Evolutionary conservation across 139 green algal genomes (phyloP).

Genomic region (Chlamydomonas sp.): DNA sequence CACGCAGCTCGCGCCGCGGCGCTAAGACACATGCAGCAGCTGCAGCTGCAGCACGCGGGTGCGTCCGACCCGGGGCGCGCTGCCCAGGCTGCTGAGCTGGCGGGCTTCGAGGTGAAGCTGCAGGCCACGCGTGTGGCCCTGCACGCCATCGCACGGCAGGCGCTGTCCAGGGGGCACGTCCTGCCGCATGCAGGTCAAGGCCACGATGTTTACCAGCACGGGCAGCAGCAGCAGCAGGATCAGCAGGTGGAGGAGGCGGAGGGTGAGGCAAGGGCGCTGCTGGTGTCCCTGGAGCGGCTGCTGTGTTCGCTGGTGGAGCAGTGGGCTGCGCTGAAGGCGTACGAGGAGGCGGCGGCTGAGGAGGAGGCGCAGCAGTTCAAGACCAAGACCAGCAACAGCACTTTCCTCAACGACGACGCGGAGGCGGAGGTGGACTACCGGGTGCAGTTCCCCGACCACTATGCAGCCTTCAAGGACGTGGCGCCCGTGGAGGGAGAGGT

Average conservation of each 20-base stretch:
- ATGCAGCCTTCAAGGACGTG: constrained; percentile 78
- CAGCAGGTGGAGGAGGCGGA: neutral
- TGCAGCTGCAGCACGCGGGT: neutral
- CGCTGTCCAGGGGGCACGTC: constrained; percentile 29
- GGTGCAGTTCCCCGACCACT: constrained; percentile 74
- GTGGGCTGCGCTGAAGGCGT: constrained; percentile 64
- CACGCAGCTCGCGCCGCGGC: constrained; percentile 12
- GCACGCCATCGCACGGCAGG: constrained; percentile 46
- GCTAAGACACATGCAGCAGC: neutral
- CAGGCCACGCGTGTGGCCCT: constrained; percentile 61
- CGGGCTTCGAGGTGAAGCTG: constrained; percentile 62
- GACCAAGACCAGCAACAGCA: constrained; percentile 64
- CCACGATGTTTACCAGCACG: no score
- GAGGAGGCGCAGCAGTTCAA: constrained; percentile 86
- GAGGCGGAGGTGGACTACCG: constrained; percentile 79
- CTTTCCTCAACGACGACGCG: constrained; percentile 79
- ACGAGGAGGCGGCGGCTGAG: constrained; percentile 67
- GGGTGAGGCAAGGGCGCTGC: neutral
- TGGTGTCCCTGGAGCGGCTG: constrained; percentile 42
- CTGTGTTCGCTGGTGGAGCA: constrained; percentile 46
- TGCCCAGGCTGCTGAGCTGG: constrained; percentile 48
- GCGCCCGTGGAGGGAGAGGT: constrained; percentile 52
- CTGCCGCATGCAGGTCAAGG: no score
- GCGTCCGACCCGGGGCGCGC: constrained; percentile 3
- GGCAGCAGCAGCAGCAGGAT: constrained; percentile 3